phyloP scores from a whole-genome alignment of 768 basidiomycete genomes.

The Suillus variegatus region DNA sequence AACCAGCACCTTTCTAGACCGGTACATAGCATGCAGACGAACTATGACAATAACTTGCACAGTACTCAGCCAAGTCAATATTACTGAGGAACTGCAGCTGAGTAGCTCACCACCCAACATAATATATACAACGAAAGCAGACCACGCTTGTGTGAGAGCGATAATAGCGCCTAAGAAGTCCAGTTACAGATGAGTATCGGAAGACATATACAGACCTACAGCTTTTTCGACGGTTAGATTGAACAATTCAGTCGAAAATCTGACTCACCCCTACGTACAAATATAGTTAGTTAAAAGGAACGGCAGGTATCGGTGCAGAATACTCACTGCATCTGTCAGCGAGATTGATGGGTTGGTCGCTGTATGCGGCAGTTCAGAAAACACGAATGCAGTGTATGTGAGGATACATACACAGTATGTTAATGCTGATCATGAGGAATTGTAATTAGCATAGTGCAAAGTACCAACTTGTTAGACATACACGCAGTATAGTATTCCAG shows the following conservation, averaged over 20 bases:
- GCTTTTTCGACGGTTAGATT: background rate
- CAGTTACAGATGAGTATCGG: background rate
- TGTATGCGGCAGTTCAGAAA: too few species aligned
- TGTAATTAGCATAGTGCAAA: background rate
- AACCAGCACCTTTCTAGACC: background rate
- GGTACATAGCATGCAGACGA: background rate
- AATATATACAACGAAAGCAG: background rate
- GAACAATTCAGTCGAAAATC: background rate
- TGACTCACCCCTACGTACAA: background rate
- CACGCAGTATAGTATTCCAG: background rate
- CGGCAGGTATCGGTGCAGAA: background rate
- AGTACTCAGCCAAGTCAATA: background rate
- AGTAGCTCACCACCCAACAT: background rate
- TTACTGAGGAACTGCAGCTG: background rate
- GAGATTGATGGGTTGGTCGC: background rate
- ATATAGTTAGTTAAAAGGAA: background rate
- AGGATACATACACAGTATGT: too few species aligned
- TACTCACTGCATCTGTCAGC: background rate
- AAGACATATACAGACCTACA: background rate
- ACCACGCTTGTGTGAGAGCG: background rate
- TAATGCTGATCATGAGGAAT: too few species aligned
- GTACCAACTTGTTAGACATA: background rate
- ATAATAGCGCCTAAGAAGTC: background rate
- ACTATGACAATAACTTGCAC: background rate
- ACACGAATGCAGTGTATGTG: too few species aligned